A percentile compares a stretch with the other conserved stretches of the same genome.
These are phyloP conservation scores for Penicillium argentinense DNA, from an alignment of 495 filamentous ascomycete species.

Conservation along the genomic window DNA sequence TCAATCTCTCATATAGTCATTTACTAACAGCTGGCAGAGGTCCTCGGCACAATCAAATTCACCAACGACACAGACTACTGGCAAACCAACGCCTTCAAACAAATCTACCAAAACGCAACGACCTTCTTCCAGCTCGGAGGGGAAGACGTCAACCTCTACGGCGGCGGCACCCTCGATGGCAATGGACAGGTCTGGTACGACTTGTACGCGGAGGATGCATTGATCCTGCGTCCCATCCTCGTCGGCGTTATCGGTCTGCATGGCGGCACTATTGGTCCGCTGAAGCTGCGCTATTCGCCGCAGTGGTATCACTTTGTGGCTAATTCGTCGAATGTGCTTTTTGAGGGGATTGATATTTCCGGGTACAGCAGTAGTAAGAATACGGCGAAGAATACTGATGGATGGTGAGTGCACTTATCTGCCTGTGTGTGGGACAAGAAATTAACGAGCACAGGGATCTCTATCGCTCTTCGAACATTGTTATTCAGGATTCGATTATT, in stretches of 20 bases:
- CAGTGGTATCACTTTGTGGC: conserved; percentile 70
- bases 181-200: conserved; percentile 76
- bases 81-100: conserved; percentile 59
- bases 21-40: conserved; percentile 30
- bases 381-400: conserved; percentile 66
- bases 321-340: conserved; percentile 65
- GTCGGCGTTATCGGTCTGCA: conserved; percentile 63
- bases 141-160: conserved; percentile 67
- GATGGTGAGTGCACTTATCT: conserved; percentile 48
- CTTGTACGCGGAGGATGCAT: conserved; percentile 51
- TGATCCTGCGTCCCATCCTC: conserved; percentile 60
- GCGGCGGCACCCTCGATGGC: conserved; percentile 60
- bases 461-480: conserved; percentile 60
- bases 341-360: conserved; percentile 64
- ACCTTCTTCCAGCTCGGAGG: conserved; percentile 72
- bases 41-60: conserved; percentile 58
- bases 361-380: conserved; percentile 52
- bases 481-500: conserved; percentile 67
- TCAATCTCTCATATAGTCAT: neutral
- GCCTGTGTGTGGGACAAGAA: neutral
- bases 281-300: conserved; percentile 63
- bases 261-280: conserved; percentile 57
- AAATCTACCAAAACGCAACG: conserved; percentile 63
- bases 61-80: conserved; percentile 67
- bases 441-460: conserved; percentile 46